Base-by-base conservation (phyloP, 163 green algal genomes). In the Chlamydomonas reinhardtii region DNA sequence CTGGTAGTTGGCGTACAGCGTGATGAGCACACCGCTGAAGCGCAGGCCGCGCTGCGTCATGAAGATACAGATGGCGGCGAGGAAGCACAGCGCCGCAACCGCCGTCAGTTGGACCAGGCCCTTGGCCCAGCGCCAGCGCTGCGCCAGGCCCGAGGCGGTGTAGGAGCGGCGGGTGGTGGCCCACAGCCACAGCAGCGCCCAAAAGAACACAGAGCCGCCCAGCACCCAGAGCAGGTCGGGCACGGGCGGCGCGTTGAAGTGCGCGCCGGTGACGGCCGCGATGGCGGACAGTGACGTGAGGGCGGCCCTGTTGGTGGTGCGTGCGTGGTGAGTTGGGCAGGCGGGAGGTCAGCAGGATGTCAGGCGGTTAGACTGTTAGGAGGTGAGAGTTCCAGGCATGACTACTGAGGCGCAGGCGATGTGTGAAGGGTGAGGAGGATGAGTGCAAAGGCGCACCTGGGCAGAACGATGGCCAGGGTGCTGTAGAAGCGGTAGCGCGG, bases 1-100 rank as follows among this genome's bases (percentile, higher is more conserved):
- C 35, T 83, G 73, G 66, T 94, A 90, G 74, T 95, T 95, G 66
- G 92, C 92, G 76, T 92, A 94, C 15, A 94, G 76, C 52, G 93
- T 91, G 76, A 95, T 85, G 35, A 95, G 65, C 48, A 95, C 39
- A 66, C 78, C 78, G n/a, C 66, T 56, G 37, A 85, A 76, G 56
- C 70, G 70, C 35, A 52, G 15, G 37, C 70, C 70, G 70, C 70
- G 70, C 24, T 43, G 16, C 22, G 37, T 11, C 31, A 85, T n/a
- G 48, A 85, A 85, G 20, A 85, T 25, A 31, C 78, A 85, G 43
- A 76, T 32, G 48, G 48, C 48, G 48, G 48, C 48, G 11, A 56
- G 48, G 48, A 32, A 37, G 31, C 66, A 72, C 48, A 85, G n/a
- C 25, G 24, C 20, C 34, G 14, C 48, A 20, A 76, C 20, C 27